Base-by-base conservation (phyloP, 495 filamentous ascomycete genomes). In the Aspergillus conjunctus region DNA sequence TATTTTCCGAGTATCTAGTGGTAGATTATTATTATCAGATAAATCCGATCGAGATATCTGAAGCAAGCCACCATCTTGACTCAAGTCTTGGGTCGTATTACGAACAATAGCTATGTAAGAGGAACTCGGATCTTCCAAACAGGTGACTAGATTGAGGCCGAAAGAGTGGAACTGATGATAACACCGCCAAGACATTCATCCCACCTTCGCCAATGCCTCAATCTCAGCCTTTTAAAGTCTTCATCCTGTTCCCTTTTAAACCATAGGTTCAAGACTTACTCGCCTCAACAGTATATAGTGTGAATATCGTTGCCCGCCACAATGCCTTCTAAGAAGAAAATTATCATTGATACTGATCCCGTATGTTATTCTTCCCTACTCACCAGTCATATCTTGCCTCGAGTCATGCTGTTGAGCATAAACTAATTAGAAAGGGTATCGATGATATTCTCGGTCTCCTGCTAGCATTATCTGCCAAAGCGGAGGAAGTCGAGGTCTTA, bases 281-380 rank as follows among this genome's bases (percentile, higher is more conserved):
- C n/a, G 20, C 14, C 44, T 20, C 44, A 41, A 41, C 5, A 14
- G 15, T 8, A 41, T n/a, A 41, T 41, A 41, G 37, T 41, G 2
- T n/a, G 15, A 41, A n/a, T n/a, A 41, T 44, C 3, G 15, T 12
- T 41, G 9, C 0, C 15, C 10, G 41, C 5, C 4, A 59, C 18
- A 41, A 68, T 68, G 66, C 48, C 62, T 1, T 48, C 59, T 14
- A 65, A 54, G 45, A 91, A 87, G 65, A 87, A 85, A 60, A 87
- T 98, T 58, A 97, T 98, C 62, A 93, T 98, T 54, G 93, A 98
- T 66, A 97, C 93, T 22, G 93, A 97, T 69, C 93, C 93, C 45
- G 91, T 84, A 73, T 20, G 76, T 65, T 34, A 53, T 20, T 17
- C 18, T 20, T 0, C 2, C 26, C n/a, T 20, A 22, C n/a, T 21